Percentiles rank a stretch among this genome's conserved stretches.
Evolutionary conservation across 108 stramenopile genomes (phyloP).

Genomic region (Discostella pseudostelligera): DNA sequence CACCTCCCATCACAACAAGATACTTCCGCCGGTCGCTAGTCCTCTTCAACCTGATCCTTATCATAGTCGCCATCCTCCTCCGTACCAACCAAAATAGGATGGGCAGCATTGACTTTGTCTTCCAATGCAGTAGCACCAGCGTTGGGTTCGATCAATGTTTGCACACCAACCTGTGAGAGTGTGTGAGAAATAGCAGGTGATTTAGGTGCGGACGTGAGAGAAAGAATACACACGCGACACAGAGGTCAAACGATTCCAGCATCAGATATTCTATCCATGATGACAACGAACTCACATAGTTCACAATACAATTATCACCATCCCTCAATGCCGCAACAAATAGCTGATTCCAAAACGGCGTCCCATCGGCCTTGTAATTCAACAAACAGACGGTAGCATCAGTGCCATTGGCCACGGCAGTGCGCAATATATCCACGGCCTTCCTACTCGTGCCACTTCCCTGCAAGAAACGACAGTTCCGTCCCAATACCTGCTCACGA

Average conservation of each 20-base stretch:
- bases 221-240: background rate
- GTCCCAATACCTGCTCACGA: conserved; percentile 90
- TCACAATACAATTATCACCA: conserved; percentile 90
- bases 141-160: conserved; percentile 84
- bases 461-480: conserved; percentile 98
- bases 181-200: no score
- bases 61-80: conserved; percentile 28
- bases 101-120: conserved; percentile 82
- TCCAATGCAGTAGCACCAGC: conserved; percentile 70
- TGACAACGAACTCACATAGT: conserved; percentile 79
- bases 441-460: conserved; percentile 92
- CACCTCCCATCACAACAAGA: background rate
- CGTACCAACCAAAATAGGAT: conserved; percentile 46
- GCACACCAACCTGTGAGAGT: conserved; percentile 90
- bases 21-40: no score
- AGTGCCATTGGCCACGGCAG: conserved; percentile 77
- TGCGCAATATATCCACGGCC: conserved; percentile 86
- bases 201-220: no score
- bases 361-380: conserved; percentile 98
- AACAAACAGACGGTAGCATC: conserved; percentile 90
- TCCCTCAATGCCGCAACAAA: conserved; percentile 94
- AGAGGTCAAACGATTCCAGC: background rate
- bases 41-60: conserved; percentile 4
- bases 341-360: conserved; percentile 98
- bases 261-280: background rate